Evolutionary conservation across 495 filamentous ascomycete species (phyloP), one percentile per base, ranked within the genome.

Genomic region (Aspergillus coremiiformis): DNA sequence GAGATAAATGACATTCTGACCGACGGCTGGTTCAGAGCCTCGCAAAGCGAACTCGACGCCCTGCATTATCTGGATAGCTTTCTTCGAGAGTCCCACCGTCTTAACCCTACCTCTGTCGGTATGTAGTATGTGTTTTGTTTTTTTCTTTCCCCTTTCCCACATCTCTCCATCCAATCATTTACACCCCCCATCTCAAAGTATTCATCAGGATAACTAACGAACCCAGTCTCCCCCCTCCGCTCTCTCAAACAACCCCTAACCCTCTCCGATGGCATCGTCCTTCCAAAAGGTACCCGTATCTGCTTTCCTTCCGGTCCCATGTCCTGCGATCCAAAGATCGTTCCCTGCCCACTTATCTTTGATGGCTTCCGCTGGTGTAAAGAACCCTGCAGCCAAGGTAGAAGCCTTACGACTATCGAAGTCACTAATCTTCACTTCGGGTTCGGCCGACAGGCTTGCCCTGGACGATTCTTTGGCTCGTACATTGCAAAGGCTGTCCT

Each of bases 391-490:
- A 23, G 37, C 10, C 2, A 21, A n/a, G 33, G 22, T 11, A 51
- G 37, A 30, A 65, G 49, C n/a, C 65, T 67, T 9, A 62, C 66
- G 14, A 49, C 39, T 14, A 61, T 61, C 22, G 59, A 51, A 19
- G 48, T 53, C 0, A 35, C 56, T 5, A 66, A 62, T 27, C 60
- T 69, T 52, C 63, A 70, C 24, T 72, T 72, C 37, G 66, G 68
- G 11, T 64, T 58, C 17, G 68, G 68, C 11, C 50, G 57, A 2
- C 63, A 66, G 44, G 67, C 67, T 4, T 73, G 80, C 58, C 81
- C 81, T 0, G 83, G 82, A 0, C 67, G 82, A 5, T 80, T 80
- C 61, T 81, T 84, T 39, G 80, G 77, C 0, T 65, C 66, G 3
- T 71, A 68, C 15, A 72, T 77, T 47, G 69, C 82, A 54, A 84